Evolutionary conservation across 2,329 filamentous ascomycete species (phyloP).

Genomic region (Lojkania enalia): DNA sequence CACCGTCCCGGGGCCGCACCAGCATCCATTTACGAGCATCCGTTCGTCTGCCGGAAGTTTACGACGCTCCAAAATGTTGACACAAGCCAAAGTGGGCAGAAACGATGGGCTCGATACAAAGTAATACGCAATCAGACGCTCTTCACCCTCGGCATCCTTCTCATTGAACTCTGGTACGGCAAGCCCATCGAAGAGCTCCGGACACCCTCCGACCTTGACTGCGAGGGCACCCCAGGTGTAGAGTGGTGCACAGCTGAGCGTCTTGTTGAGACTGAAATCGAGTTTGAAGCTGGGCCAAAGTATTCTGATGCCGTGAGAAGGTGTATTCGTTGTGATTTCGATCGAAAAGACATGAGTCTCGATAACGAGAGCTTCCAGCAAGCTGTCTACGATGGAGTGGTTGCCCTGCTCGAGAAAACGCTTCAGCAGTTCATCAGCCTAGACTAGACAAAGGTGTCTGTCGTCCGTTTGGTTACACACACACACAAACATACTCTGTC

Average conservation of each 20-base stretch:
- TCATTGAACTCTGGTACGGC: conserved; percentile 41
- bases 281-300: conserved; percentile 17
- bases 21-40: conserved; percentile 18
- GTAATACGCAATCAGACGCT: conserved; percentile 35
- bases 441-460: too few species aligned
- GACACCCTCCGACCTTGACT: conserved; percentile 12
- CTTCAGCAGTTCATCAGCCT: conserved; percentile 16
- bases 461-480: too few species aligned
- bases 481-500: too few species aligned
- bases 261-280: conserved; percentile 19
- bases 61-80: conserved; percentile 8
- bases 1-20: conserved; percentile 15
- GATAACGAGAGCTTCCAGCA: conserved; percentile 20
- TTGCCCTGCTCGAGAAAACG: conserved; percentile 19
- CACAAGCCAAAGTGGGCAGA: neutral
- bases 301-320: conserved; percentile 21
- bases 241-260: conserved; percentile 19
- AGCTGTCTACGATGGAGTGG: conserved; percentile 20
- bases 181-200: conserved; percentile 28
- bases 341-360: conserved; percentile 14
- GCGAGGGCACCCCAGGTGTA: conserved; percentile 16
- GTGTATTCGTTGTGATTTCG: conserved; percentile 24
- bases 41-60: conserved; percentile 20
- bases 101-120: conserved; percentile 1
- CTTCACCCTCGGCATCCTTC: conserved; percentile 38